These are phyloP conservation scores for Fusarium abutilonis DNA, from an alignment of 2,329 filamentous ascomycete genomes.

Conservation along the genomic window DNA sequence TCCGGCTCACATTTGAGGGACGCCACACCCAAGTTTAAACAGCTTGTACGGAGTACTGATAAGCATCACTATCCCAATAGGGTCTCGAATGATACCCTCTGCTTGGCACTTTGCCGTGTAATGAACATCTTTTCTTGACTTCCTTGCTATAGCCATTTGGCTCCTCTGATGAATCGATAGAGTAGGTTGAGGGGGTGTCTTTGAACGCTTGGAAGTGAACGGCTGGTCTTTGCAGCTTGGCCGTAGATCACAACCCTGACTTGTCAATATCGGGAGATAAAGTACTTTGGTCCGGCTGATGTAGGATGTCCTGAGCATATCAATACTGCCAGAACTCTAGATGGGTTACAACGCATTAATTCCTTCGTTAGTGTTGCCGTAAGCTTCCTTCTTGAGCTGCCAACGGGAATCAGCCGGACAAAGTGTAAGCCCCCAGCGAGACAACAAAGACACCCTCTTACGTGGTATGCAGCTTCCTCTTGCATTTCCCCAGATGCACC, in stretches of 20 bases:
- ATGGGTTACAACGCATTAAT: not conserved
- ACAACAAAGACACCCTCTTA: constrained; percentile 20
- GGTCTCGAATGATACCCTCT: constrained; percentile 18
- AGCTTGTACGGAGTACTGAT: constrained; percentile 43
- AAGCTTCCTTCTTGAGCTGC: constrained; percentile 6
- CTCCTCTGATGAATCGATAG: constrained; percentile 2
- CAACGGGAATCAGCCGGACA: constrained; percentile 7
- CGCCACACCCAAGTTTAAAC: constrained; percentile 38
- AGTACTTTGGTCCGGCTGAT: not conserved
- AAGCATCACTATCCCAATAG: constrained; percentile 39
- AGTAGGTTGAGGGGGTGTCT: not conserved
- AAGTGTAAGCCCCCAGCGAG: constrained; percentile 10
- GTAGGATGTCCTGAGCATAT: not conserved
- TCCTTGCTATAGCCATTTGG: constrained; percentile 10
- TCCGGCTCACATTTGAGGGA: constrained; percentile 23
- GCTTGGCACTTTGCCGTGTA: constrained; percentile 37
- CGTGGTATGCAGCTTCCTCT: constrained; percentile 12
- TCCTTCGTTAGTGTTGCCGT: constrained; percentile 3
- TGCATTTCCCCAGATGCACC: constrained; percentile 36
- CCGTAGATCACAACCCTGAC: not conserved
- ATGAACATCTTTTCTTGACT: constrained; percentile 33
- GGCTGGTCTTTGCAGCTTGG: not conserved
- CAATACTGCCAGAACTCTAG: not conserved
- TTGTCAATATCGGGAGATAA: not conserved
- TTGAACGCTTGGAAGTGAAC: not conserved